These are phyloP conservation scores for Gamsiella multidivaricata DNA, from an alignment of 192 early-diverging fungal genomes.

Conservation along the genomic window DNA sequence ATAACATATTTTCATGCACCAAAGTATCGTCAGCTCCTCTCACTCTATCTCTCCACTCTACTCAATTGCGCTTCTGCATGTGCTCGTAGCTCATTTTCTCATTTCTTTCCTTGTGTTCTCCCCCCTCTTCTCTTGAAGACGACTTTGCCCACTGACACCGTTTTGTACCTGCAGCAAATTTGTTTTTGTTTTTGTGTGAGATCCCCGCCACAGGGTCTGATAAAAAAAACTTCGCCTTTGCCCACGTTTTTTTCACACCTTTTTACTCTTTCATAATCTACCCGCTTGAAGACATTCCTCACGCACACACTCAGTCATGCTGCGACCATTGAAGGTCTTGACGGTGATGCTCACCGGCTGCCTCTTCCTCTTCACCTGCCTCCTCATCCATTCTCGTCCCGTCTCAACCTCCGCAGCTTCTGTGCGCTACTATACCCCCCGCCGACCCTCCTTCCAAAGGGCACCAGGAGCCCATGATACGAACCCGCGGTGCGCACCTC, in stretches of 20 bases:
- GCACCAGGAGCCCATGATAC: too few relatives aligned
- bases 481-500: background rate
- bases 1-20: too few relatives aligned
- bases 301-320: constrained; percentile 10
- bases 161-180: too few relatives aligned
- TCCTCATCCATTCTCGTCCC: constrained; percentile 14
- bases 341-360: constrained; percentile 26
- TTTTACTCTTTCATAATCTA: background rate
- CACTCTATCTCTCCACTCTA: background rate
- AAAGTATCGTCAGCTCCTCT: background rate
- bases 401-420: background rate
- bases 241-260: background rate
- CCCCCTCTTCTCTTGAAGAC: too few relatives aligned
- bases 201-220: background rate
- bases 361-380: constrained; percentile 24
- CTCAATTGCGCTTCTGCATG: too few relatives aligned
- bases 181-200: too few relatives aligned
- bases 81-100: too few relatives aligned
- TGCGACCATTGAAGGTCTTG: constrained; percentile 31
- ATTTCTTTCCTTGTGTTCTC: too few relatives aligned
- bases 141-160: too few relatives aligned
- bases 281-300: background rate
- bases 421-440: constrained; percentile 4
- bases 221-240: constrained; percentile 3
- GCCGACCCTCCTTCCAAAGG: constrained; percentile 1